Evolutionary conservation across 371 early-diverging fungal genomes (phyloP).

Genomic region (Mortierella sp.): DNA sequence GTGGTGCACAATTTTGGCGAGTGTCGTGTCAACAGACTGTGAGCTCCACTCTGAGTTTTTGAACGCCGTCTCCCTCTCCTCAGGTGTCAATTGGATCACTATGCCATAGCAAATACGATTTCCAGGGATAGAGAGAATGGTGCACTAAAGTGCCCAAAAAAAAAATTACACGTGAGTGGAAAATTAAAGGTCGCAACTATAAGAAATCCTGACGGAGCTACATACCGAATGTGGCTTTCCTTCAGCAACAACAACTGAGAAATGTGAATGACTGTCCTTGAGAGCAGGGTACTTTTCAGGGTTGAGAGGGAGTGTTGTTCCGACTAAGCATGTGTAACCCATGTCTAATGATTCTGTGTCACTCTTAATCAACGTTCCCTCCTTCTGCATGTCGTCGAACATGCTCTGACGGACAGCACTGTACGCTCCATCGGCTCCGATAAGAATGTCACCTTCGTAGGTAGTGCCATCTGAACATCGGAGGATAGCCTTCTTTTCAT

Average conservation of each 20-base stretch:
- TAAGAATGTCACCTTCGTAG: conserved; percentile 33
- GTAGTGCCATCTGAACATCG: conserved; percentile 22
- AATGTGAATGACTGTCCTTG: conserved; percentile 14
- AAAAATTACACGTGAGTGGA: not conserved
- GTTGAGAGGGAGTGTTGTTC: conserved; percentile 26
- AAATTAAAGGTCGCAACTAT: not conserved
- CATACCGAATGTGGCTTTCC: conserved; percentile 16
- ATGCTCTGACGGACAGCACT: conserved; percentile 33
- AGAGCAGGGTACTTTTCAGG: conserved; percentile 23
- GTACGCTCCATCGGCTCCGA: conserved; percentile 46
- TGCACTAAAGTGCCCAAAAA: conserved; percentile 10
- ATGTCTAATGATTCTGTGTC: conserved; percentile 13
- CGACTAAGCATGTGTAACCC: conserved; percentile 24
- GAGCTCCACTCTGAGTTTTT: conserved; percentile 29
- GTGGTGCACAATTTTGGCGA: not conserved
- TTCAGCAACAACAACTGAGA: conserved; percentile 15
- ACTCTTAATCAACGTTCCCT: conserved; percentile 12
- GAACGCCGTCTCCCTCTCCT: not conserved
- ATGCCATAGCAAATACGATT: conserved; percentile 25
- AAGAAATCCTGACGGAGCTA: not conserved
- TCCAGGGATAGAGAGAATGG: conserved; percentile 22
- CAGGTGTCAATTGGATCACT: conserved; percentile 3
- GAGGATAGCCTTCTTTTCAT: conserved; percentile 14
- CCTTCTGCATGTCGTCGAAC: conserved; percentile 13
- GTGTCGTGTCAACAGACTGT: conserved; percentile 11